phyloP scores from a whole-genome alignment of 1,139 yeast species.

The Pichia sp. region DNA sequence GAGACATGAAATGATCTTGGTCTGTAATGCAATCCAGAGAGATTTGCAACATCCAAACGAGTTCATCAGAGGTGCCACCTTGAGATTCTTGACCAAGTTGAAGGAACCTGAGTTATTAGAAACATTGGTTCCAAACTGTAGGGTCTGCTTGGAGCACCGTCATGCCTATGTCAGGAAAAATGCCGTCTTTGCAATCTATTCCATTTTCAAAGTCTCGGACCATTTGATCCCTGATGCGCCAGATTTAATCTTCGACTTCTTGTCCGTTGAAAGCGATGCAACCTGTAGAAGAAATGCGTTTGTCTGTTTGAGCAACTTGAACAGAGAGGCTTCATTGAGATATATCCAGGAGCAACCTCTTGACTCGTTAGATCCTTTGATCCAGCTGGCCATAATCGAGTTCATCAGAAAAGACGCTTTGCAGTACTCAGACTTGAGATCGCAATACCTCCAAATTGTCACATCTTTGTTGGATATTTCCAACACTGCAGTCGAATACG shows the following conservation, averaged over 20 bases:
- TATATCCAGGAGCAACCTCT: slow-evolving; percentile 73
- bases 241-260: slow-evolving; percentile 68
- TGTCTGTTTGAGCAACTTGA: slow-evolving; percentile 76
- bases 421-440: slow-evolving; percentile 57
- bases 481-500: slow-evolving; percentile 78
- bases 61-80: slow-evolving; percentile 90
- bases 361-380: slow-evolving; percentile 70
- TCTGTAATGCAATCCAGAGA: slow-evolving; percentile 95
- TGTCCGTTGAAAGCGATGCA: slow-evolving; percentile 81
- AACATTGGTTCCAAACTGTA: slow-evolving; percentile 89
- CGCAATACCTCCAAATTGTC: slow-evolving; percentile 68
- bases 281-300: slow-evolving; percentile 96
- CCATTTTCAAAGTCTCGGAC: slow-evolving; percentile 77
- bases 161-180: slow-evolving; percentile 98
- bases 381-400: slow-evolving; percentile 88
- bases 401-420: slow-evolving; percentile 82
- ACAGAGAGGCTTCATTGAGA: slow-evolving; percentile 78
- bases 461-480: slow-evolving; percentile 68
- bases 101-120: slow-evolving; percentile 92
- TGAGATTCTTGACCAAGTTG: slow-evolving; percentile 84
- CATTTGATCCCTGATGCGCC: slow-evolving; percentile 94
- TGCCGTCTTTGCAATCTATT: slow-evolving; percentile 86
- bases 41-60: slow-evolving; percentile 98
- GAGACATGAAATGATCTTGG: slow-evolving; percentile 97
- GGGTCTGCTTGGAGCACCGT: slow-evolving; percentile 89